Evolutionary conservation across 2,329 filamentous ascomycete species (phyloP).

Genomic region (Aspergillus hiratsukae): DNA sequence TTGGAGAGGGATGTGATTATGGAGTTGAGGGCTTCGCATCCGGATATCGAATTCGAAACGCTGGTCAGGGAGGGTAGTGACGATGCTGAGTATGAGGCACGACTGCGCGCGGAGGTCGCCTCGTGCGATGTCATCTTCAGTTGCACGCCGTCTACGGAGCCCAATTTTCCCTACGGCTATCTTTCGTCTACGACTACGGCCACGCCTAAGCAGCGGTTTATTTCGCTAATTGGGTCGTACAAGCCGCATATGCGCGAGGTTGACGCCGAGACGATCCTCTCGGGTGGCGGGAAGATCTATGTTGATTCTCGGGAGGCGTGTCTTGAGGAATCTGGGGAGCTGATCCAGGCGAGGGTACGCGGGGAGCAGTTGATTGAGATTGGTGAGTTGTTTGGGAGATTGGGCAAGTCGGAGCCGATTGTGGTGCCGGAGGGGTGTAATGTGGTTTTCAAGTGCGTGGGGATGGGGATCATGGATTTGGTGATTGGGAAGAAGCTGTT

Average conservation of each 20-base stretch:
- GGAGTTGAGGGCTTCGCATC: constrained; percentile 34
- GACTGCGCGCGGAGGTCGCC: constrained; percentile 25
- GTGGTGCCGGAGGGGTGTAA: constrained; percentile 31
- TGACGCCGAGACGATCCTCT: constrained; percentile 42
- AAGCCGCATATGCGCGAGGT: constrained; percentile 52
- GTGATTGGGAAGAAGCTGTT: constrained; percentile 42
- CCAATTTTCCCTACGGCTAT: constrained; percentile 39
- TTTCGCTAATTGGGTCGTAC: constrained; percentile 52
- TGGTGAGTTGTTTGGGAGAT: constrained; percentile 33
- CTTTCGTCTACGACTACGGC: constrained; percentile 19
- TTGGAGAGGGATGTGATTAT: constrained; percentile 25
- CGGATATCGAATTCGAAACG: constrained; percentile 27
- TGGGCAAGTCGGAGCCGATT: constrained; percentile 16
- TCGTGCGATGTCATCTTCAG: constrained; percentile 46
- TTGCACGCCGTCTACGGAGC: constrained; percentile 44
- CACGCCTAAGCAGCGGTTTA: constrained; percentile 37
- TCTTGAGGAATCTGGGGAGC: constrained; percentile 44
- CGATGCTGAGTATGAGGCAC: constrained; percentile 47
- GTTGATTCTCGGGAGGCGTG: constrained; percentile 55
- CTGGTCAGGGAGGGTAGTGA: constrained; percentile 53
- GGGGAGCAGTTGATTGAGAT: constrained; percentile 40
- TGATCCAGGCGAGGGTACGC: constrained; percentile 38
- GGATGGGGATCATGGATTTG: constrained; percentile 49
- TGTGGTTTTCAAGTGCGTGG: constrained; percentile 49
- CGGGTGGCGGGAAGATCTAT: constrained; percentile 61